phyloP scores from a whole-genome alignment of 345 rosid genomes.

The Streptanthus diversifolius region DNA sequence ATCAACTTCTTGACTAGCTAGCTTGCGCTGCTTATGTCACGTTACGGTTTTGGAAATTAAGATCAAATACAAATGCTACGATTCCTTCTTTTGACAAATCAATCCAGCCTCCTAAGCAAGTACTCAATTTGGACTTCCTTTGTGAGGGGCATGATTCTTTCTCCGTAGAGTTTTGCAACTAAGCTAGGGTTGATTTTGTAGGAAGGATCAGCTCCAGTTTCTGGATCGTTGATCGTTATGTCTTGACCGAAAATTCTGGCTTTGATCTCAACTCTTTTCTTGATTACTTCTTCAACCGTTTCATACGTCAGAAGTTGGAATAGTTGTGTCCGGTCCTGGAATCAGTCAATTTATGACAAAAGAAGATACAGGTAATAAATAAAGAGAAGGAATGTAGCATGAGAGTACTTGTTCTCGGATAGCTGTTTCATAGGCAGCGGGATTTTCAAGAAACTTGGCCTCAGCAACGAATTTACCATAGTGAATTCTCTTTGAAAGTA shows the following conservation, averaged over 20 bases:
- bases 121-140: constrained; percentile 67
- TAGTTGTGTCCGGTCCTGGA: constrained; percentile 49
- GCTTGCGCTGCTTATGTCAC: constrained; percentile 4
- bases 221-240: constrained; percentile 15
- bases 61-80: constrained; percentile 4
- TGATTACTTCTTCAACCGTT: constrained; percentile 50
- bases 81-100: background rate
- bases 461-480: constrained; percentile 60
- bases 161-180: constrained; percentile 51
- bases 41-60: constrained; percentile 1
- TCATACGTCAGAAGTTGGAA: constrained; percentile 50
- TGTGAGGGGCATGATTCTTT: constrained; percentile 68
- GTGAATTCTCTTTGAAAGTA: constrained; percentile 60
- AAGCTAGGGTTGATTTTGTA: constrained; percentile 55
- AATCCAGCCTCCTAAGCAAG: constrained; percentile 59
- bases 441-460: constrained; percentile 56
- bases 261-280: constrained; percentile 58
- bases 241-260: constrained; percentile 49
- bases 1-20: constrained; percentile 15
- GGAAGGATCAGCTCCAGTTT: constrained; percentile 34
- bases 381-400: background rate
- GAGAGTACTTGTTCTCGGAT: constrained; percentile 49
- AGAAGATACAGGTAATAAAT: background rate
- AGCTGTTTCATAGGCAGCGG: constrained; percentile 45
- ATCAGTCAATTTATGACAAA: background rate